Percentiles rank a stretch among this genome's conserved stretches.
Conservation (phyloP, 495 filamentous ascomycete species). For the Gamarada debralockiae region DNA sequence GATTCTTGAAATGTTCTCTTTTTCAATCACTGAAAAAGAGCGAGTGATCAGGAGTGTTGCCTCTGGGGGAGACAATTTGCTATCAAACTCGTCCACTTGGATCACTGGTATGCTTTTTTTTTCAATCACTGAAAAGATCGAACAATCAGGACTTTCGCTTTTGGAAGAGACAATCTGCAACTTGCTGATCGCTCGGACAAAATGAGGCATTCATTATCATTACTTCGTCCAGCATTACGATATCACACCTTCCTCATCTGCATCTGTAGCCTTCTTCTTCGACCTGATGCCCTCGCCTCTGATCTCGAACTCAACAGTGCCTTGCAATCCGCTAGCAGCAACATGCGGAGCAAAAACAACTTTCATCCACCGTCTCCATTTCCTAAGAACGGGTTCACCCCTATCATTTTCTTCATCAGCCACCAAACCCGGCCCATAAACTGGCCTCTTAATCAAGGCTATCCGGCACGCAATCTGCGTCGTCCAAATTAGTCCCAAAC, state of each 20-base stretch:
- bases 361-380: slow-evolving; percentile 66
- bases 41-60: too few species aligned
- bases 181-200: too few species aligned
- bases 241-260: slow-evolving; percentile 15
- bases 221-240: not conserved
- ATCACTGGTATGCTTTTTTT: too few species aligned
- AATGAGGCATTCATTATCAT: too few species aligned
- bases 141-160: too few species aligned
- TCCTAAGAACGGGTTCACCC: slow-evolving; percentile 28
- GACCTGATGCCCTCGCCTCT: slow-evolving; percentile 48
- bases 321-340: slow-evolving; percentile 35
- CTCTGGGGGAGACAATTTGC: too few species aligned
- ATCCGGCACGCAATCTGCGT: slow-evolving; percentile 82
- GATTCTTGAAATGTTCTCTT: too few species aligned
- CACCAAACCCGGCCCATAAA: slow-evolving; percentile 31
- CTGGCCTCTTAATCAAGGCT: slow-evolving; percentile 64
- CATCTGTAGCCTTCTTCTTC: slow-evolving; percentile 13
- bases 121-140: too few species aligned
- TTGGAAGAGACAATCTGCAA: too few species aligned
- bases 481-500: slow-evolving; percentile 84
- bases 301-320: slow-evolving; percentile 53
- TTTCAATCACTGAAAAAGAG: too few species aligned
- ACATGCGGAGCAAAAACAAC: slow-evolving; percentile 77
- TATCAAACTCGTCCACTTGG: too few species aligned
- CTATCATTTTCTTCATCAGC: slow-evolving; percentile 26